Conservation (phyloP, 192 early-diverging fungal species). For the Backusella liffmaniae region DNA sequence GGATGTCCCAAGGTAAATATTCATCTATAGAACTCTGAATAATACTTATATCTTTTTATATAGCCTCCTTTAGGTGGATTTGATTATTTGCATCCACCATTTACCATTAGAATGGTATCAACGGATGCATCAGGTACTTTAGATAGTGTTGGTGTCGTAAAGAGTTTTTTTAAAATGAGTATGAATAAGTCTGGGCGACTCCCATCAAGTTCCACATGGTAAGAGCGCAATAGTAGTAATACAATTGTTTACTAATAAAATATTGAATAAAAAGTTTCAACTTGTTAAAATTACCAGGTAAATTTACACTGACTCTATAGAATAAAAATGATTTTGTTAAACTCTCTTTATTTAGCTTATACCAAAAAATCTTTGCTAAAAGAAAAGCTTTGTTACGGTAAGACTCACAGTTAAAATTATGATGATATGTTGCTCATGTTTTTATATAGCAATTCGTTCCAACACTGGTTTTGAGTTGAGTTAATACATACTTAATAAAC, state of each 20-base stretch:
- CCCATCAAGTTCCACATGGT: conserved; percentile 55
- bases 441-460: neutral
- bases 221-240: neutral
- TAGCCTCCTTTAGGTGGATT: conserved; percentile 66
- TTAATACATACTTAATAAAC: neutral
- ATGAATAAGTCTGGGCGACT: conserved; percentile 57
- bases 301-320: conserved; percentile 11
- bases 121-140: conserved; percentile 25
- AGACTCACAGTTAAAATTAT: neutral
- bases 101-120: conserved; percentile 54
- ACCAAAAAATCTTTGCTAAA: conserved; percentile 43
- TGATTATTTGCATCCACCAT: conserved; percentile 53
- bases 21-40: neutral
- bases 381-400: conserved; percentile 66
- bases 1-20: conserved; percentile 64
- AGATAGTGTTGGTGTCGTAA: conserved; percentile 40
- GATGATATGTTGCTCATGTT: neutral
- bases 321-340: conserved; percentile 23
- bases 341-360: conserved; percentile 37
- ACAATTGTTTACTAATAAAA: neutral
- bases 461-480: neutral
- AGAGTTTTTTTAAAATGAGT: conserved; percentile 61
- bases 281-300: conserved; percentile 63
- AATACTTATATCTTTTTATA: neutral
- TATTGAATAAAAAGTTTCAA: conserved; percentile 37